Evolutionary conservation across 2,329 filamentous ascomycete genomes (phyloP).

Genomic region (Ascochyta viciae-villosae): DNA sequence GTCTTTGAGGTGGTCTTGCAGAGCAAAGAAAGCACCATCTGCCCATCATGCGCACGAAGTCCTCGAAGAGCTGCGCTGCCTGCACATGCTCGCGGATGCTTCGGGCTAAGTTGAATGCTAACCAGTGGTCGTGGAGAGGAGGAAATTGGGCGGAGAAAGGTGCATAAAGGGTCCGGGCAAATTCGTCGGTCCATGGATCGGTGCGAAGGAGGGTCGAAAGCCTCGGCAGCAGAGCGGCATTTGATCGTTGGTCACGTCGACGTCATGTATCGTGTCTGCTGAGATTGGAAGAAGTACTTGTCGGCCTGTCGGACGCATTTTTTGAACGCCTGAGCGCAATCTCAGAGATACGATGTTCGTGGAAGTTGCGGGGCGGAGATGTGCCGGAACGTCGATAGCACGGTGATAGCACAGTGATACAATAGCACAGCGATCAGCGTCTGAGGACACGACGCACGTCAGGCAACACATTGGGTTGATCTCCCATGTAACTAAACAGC

Average conservation of each 20-base stretch:
- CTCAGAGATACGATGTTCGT: slow-evolving; percentile 7
- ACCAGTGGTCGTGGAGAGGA: not conserved
- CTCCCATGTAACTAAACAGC: slow-evolving; percentile 3
- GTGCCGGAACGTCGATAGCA: slow-evolving; percentile 1
- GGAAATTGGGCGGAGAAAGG: slow-evolving; percentile 5
- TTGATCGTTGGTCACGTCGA: slow-evolving; percentile 7
- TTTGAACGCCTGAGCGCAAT: slow-evolving; percentile 4
- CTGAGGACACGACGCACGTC: slow-evolving; percentile 2
- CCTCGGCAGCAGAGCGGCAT: slow-evolving; percentile 8
- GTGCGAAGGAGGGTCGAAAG: not conserved
- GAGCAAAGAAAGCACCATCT: slow-evolving; percentile 29
- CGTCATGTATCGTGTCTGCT: slow-evolving; percentile 12
- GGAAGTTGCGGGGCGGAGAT: slow-evolving; percentile 7
- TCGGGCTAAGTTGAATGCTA: slow-evolving; percentile 29
- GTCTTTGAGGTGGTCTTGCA: slow-evolving; percentile 38
- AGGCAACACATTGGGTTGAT: slow-evolving; percentile 4
- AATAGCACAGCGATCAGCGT: slow-evolving; percentile 9
- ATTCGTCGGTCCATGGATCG: not conserved
- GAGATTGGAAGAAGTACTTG: slow-evolving; percentile 2
- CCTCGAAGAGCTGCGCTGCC: slow-evolving; percentile 29
- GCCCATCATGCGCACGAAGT: slow-evolving; percentile 33
- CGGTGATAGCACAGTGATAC: slow-evolving; percentile 3
- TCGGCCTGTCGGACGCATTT: not conserved
- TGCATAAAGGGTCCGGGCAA: not conserved
- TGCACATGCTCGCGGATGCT: slow-evolving; percentile 34